These are phyloP conservation scores for Kurtzmaniella natalensis DNA, from an alignment of 1,139 yeast species.

Conservation along the genomic window DNA sequence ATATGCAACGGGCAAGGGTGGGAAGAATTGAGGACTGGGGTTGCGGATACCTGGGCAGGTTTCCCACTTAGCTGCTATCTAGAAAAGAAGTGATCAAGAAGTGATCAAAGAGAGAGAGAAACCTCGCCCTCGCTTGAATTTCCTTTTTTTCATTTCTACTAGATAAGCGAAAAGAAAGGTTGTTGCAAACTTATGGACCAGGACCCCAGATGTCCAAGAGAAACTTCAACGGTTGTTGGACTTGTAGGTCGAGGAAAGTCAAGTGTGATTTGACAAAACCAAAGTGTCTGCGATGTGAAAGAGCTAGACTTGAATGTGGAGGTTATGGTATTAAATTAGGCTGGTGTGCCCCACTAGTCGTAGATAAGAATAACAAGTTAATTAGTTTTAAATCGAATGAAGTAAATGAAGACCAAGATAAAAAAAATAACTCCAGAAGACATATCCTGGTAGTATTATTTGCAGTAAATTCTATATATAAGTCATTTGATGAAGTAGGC, in stretches of 20 bases:
- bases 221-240: constrained; percentile 51
- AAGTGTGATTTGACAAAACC: constrained; percentile 47
- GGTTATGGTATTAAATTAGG: constrained; percentile 40
- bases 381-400: constrained; percentile 11
- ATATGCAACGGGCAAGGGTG: no score
- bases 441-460: constrained; percentile 1
- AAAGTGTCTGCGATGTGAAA: constrained; percentile 37
- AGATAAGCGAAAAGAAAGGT: no score
- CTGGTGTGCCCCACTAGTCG: constrained; percentile 35
- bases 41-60: no score
- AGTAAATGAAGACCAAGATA: constrained; percentile 14
- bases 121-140: background rate
- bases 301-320: constrained; percentile 36
- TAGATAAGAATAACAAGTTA: constrained; percentile 10
- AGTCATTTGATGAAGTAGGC: constrained; percentile 15
- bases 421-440: constrained; percentile 2
- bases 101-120: no score
- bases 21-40: no score
- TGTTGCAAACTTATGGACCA: constrained; percentile 2
- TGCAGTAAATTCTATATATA: constrained; percentile 9
- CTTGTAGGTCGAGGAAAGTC: constrained; percentile 47
- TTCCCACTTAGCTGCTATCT: no score
- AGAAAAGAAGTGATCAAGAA: no score
- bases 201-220: constrained; percentile 31
- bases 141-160: background rate